phyloP scores from a whole-genome alignment of 306 rosid genomes.

The Citrullus colocynthis region DNA sequence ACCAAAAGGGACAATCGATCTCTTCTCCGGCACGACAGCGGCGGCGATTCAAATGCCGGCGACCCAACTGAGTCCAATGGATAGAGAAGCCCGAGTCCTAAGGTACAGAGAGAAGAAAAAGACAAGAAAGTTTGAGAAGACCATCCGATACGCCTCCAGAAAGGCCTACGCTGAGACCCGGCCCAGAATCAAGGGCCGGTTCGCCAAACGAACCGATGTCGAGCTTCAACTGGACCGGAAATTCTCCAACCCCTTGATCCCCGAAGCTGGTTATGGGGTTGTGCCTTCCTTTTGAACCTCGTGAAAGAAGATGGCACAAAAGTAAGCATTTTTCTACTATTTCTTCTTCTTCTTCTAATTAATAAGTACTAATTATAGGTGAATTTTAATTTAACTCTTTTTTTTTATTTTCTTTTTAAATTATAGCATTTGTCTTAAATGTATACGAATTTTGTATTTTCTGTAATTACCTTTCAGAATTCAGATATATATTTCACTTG shows the following conservation, averaged over 20 bases:
- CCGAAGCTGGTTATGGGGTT: conserved; percentile 64
- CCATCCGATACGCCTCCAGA: conserved; percentile 87
- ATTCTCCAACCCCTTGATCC: conserved; percentile 51
- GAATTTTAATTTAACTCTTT: not conserved
- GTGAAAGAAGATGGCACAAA: not conserved
- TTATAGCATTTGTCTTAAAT: not conserved
- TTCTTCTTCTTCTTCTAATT: not conserved
- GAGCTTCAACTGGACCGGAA: conserved; percentile 71
- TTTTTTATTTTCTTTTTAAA: not conserved
- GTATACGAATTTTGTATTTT: not conserved
- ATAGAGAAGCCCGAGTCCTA: conserved; percentile 80
- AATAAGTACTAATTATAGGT: not conserved
- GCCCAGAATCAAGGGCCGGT: conserved; percentile 88
- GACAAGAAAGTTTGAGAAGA: conserved; percentile 82
- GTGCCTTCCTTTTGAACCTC: conserved; percentile 58
- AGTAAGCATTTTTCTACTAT: not conserved
- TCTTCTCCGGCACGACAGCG: conserved; percentile 49
- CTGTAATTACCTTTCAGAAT: not conserved
- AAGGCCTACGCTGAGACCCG: conserved; percentile 96
- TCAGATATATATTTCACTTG: not conserved
- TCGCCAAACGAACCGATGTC: conserved; percentile 57
- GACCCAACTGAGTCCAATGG: conserved; percentile 57
- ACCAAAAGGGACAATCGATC: conserved; percentile 73
- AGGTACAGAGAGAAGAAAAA: conserved; percentile 90
- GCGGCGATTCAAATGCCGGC: conserved; percentile 37